A percentile compares a stretch with the other conserved stretches of the same genome.
Evolutionary conservation across 805 yeast genomes (phyloP).

Genomic region (Kluyveromyces nonfermentans): DNA sequence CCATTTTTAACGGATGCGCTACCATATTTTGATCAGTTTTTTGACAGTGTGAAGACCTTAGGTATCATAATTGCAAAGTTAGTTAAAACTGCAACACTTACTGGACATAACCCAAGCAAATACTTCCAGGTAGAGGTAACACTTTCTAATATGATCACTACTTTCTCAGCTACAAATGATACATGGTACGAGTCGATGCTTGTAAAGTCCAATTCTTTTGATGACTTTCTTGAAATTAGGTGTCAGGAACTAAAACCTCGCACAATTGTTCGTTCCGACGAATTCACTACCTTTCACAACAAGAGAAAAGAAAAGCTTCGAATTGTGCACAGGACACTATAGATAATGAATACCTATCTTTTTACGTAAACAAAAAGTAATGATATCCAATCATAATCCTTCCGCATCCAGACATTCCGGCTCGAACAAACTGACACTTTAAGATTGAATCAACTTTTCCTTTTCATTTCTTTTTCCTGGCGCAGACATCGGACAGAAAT

Average conservation of each 20-base stretch:
- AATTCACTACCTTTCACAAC: neutral
- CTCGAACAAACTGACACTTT: neutral
- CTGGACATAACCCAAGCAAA: constrained; percentile 9
- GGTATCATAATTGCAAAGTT: constrained; percentile 9
- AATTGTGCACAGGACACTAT: neutral
- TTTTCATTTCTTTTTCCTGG: neutral
- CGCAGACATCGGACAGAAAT: neutral
- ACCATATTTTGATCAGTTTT: constrained; percentile 16
- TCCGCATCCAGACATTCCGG: no score
- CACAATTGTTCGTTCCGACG: neutral
- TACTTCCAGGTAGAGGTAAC: constrained; percentile 12
- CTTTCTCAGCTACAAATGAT: constrained; percentile 11
- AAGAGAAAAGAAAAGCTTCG: constrained; percentile 3
- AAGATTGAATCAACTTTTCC: no score
- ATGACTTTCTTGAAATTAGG: constrained; percentile 4
- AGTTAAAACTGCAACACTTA: constrained; percentile 7
- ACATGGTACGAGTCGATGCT: constrained; percentile 13
- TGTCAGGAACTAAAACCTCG: neutral
- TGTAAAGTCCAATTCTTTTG: constrained; percentile 9
- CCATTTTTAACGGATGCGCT: constrained; percentile 11
- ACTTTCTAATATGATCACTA: constrained; percentile 10
- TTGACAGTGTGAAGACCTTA: constrained; percentile 13
- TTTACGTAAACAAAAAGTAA: no score
- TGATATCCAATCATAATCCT: no score
- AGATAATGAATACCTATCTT: no score